Evolutionary conservation across 129 eudicot genomes (phyloP).

Genomic region (Calendula officinalis): DNA sequence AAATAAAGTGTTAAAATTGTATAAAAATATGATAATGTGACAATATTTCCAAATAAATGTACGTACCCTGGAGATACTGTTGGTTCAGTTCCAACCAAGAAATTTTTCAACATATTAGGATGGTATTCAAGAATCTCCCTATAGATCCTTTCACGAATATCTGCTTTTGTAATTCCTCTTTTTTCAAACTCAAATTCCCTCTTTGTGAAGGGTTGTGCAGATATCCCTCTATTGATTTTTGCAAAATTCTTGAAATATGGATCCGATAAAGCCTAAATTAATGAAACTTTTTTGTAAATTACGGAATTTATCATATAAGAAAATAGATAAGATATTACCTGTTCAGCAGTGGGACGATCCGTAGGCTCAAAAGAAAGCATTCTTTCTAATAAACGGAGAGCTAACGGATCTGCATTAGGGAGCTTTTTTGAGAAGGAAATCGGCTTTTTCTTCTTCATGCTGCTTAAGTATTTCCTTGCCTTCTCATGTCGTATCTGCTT

Average conservation of each 20-base stretch:
- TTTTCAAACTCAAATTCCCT: slow-evolving; percentile 53
- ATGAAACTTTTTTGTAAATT: neutral
- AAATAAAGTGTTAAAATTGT: neutral
- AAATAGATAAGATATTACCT: slow-evolving; percentile 27
- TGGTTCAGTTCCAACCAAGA: slow-evolving; percentile 20
- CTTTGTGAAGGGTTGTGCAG: slow-evolving; percentile 34
- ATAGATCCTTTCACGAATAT: slow-evolving; percentile 41
- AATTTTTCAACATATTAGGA: slow-evolving; percentile 28
- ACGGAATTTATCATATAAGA: neutral
- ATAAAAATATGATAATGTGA: neutral
- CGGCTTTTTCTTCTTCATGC: slow-evolving; percentile 45
- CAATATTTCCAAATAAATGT: neutral
- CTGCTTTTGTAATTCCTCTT: slow-evolving; percentile 37
- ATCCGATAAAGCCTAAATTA: slow-evolving; percentile 42
- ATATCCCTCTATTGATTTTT: slow-evolving; percentile 36
- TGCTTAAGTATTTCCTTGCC: slow-evolving; percentile 43
- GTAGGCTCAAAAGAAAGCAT: slow-evolving; percentile 37
- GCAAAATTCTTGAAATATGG: slow-evolving; percentile 44
- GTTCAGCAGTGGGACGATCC: slow-evolving; percentile 40
- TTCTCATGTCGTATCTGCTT: slow-evolving; percentile 45
- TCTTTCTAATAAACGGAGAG: slow-evolving; percentile 29
- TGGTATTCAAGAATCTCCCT: slow-evolving; percentile 51
- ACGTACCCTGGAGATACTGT: slow-evolving; percentile 36
- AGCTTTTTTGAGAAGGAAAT: slow-evolving; percentile 36
- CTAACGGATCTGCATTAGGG: slow-evolving; percentile 40